These are phyloP conservation scores for Termitomyces bulborhizus DNA, from an alignment of 768 basidiomycete genomes.

Conservation along the genomic window DNA sequence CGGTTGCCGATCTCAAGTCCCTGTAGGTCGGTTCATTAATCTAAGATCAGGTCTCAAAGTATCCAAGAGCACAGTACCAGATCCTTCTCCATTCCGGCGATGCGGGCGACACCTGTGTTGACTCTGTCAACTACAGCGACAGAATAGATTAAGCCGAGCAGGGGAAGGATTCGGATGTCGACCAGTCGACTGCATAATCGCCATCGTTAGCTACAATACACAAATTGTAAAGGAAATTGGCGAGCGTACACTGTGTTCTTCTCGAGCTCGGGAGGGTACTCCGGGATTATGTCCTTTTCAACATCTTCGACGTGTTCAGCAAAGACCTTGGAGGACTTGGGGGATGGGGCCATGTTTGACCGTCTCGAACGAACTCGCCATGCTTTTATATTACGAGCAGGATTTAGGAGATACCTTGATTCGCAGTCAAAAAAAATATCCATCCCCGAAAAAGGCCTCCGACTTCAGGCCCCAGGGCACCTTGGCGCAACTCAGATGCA, in stretches of 20 bases:
- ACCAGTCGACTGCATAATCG: constrained; percentile 19
- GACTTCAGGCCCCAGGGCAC: not conserved
- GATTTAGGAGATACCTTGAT: not conserved
- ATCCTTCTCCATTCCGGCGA: constrained; percentile 30
- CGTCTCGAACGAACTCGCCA: not conserved
- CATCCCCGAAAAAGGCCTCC: not conserved
- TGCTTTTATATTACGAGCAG: not conserved
- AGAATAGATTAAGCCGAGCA: constrained; percentile 27
- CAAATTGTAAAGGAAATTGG: not conserved
- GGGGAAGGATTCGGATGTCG: constrained; percentile 27
- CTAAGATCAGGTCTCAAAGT: not conserved
- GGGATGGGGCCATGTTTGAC: not conserved
- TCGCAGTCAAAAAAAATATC: not conserved
- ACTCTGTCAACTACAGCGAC: constrained; percentile 27
- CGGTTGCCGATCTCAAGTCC: constrained; percentile 24
- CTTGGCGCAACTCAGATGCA: not conserved
- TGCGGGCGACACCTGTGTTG: constrained; percentile 27
- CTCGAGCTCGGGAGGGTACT: not conserved
- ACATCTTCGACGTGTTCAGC: not conserved
- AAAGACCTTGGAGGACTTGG: not conserved
- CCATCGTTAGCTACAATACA: not conserved
- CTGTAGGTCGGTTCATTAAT: constrained; percentile 9
- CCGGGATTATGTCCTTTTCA: not conserved
- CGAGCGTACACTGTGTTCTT: not conserved
- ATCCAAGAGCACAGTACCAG: constrained; percentile 15